Base-by-base conservation (phyloP, 2,329 filamentous ascomycete species). In the Fusarium humuli region DNA sequence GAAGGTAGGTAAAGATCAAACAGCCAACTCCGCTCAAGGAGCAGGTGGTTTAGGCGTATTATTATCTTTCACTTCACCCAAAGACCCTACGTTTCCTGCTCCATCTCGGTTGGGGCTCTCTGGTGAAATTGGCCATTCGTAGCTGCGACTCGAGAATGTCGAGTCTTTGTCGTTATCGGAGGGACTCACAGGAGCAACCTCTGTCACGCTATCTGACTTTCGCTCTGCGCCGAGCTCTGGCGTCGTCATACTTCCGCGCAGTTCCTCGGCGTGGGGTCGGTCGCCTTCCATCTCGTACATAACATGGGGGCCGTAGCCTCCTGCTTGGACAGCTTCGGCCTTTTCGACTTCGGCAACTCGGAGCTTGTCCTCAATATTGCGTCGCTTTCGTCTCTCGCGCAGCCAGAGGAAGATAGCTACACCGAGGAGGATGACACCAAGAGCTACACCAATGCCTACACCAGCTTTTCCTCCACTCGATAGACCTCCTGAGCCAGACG, bases 241-340 rank as follows among this genome's bases (percentile, higher is more conserved):
- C 10, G 73, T 75, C 44, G 52, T 63, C 69, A 70, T 66, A 16
- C 61, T 48, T 14, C 71, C 73, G 25, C 71, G 67, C 18, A 75
- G 42, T 47, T 75, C 73, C 16, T 67, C 61, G 4, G 49, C 50
- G 7, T 65, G 57, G 13, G 71, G 67, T 32, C 71, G 57, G 32
- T 74, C 69, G 6, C 73, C 73, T 22, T 75, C 73, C 73, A 75
- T 75, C 57, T 75, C 73, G n/a, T 60, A 68, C 12, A 70, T 25
- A 2, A 37, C 52, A 9, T 48, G 50, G 37, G 42, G 59, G 3
- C 49, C 41, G 27, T 41, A 59, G 34, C 59, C 22, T 3, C 27
- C 34, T 11, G 54, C 22, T 4, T 60, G 44, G 1, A 50, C 20
- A 7, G 41, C 25, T 14, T 25, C 41, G 11, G 54, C 29, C 6